These are phyloP conservation scores for Epichloe elymi DNA, from an alignment of 2,329 filamentous ascomycete genomes.

Conservation along the genomic window DNA sequence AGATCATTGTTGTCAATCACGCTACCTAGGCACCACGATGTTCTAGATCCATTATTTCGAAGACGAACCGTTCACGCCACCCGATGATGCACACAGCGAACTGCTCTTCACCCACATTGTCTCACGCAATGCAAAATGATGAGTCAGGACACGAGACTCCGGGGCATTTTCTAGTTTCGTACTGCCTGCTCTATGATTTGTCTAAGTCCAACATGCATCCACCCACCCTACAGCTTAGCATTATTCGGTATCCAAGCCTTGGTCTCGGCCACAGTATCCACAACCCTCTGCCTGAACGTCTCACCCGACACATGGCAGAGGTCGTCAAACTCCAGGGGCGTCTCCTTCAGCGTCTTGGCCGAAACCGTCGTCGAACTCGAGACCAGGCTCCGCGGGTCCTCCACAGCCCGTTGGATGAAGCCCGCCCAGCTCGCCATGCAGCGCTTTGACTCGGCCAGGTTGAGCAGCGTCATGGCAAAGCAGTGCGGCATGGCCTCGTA, in stretches of 20 bases:
- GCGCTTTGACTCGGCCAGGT: slow-evolving; percentile 29
- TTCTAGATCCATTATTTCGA: too few species aligned
- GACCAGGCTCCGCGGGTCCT: slow-evolving; percentile 19
- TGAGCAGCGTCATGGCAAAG: slow-evolving; percentile 46
- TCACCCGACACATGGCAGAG: slow-evolving; percentile 31
- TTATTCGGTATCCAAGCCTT: slow-evolving; percentile 5
- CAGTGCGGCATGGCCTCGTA: slow-evolving; percentile 74
- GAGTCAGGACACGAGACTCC: too few species aligned
- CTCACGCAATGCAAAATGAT: too few species aligned
- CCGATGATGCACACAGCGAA: too few species aligned
- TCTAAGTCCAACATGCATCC: neutral
- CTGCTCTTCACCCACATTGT: too few species aligned
- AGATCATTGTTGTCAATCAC: too few species aligned
- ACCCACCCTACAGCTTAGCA: slow-evolving; percentile 19
- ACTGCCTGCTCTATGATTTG: too few species aligned
- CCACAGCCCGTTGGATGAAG: slow-evolving; percentile 37
- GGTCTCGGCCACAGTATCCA: slow-evolving; percentile 12
- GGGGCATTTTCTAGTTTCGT: too few species aligned
- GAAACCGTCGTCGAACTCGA: slow-evolving; percentile 32
- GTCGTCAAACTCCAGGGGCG: slow-evolving; percentile 26
- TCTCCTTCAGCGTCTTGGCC: slow-evolving; percentile 39
- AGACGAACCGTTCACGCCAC: too few species aligned
- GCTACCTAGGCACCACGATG: too few species aligned
- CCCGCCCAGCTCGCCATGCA: slow-evolving; percentile 42
- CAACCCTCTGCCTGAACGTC: slow-evolving; percentile 28